Evolutionary conservation across 2,329 filamentous ascomycete genomes (phyloP), one percentile per base, ranked within the genome.

Genomic region (Penicillium sp.): DNA sequence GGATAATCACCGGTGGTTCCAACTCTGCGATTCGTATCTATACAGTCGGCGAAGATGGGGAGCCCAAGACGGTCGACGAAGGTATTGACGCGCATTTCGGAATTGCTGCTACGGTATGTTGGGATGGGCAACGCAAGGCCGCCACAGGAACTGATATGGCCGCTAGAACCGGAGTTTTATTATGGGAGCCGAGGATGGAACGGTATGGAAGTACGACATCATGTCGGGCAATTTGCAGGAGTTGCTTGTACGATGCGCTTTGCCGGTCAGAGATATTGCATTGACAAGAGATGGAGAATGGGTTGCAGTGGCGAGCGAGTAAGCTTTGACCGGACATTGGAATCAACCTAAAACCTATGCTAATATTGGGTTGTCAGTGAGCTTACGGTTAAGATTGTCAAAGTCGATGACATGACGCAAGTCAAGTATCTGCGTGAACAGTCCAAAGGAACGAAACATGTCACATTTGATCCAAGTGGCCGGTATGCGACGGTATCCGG

Each of bases 271-370:
- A 63, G 90, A 96, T 67, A 77, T 99, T 45, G 84, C 88, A 3
- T 75, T 99, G 12, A 91, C 89, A 2, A 80, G 83, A 2, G 88
- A 97, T 66, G 80, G 82, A 0, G 81, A 88, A 62, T 97, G 90
- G 91, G 88, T 86, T 57, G 93, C 93, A 27, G 89, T 97, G 22
- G 90, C 91, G n/a, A 96, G 91, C 77, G 95, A 97, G 81, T 84
- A 69, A 58, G 80, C 27, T 37, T 16, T 16, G 10, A 1, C 16
- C 52, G 31, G 25, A 49, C 47, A 11, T 13, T 22, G 16, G 22
- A 39, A 40, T 28, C 14, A 14, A n/a, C n/a, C 37, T 4, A 25
- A 41, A 16, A 12, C n/a, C n/a, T 12, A 19, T 18, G 39, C 48
- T 60, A 34, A 59, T 29, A 46, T 57, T 68, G 46, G 69, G 28